Base-by-base conservation (phyloP, 768 basidiomycete genomes). In the Amanita pseudoporphyria region DNA sequence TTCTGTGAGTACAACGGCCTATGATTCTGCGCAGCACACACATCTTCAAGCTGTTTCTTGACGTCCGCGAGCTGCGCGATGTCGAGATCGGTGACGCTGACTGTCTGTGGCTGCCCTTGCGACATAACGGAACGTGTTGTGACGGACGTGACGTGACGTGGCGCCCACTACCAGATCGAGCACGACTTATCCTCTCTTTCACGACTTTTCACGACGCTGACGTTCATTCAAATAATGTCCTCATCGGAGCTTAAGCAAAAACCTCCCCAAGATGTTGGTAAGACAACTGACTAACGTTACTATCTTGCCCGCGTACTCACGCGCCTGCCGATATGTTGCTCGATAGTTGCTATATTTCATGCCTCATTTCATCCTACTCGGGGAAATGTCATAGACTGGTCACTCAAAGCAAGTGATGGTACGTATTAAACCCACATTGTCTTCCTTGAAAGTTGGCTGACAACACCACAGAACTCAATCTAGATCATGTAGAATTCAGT, bases 31-130 rank as follows among this genome's bases (percentile, higher is more conserved):
- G 6, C 9, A 9, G 13, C 2, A 9, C 33, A 68, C 48, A 89
- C 95, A 68, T 96, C 90, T 59, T 99, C 94, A 0, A 99, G 74
- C 63, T 97, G 95, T 54, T 84, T 81, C 56, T 85, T 81, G 35
- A 97, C 91, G 56, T 96, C 91, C 9, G 82, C 74, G 2, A 98
- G 78, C 65, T 98, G 95, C 1, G 81, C 67, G 26, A 94, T 67
- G 58, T 91, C 87, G 45, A 99, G 76, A 65, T 97, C 91, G 12
- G 77, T 69, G 14, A 95, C 73, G 56, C 79, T 86, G 60, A 95
- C 75, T 51, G 86, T 82, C 59, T 88, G 86, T 9, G 76, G 66
- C 65, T 76, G 76, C 36, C 47, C 47, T 47, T 45, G 52, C 36
- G 54, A 50, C 54, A 31, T 41, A 33, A 6, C n/a, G 38, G 28